A percentile compares a stretch with the other conserved stretches of the same genome.
These are phyloP conservation scores for Cryptosporidium ryanae DNA, from an alignment of 169 alveolate genomes.

Conservation along the genomic window DNA sequence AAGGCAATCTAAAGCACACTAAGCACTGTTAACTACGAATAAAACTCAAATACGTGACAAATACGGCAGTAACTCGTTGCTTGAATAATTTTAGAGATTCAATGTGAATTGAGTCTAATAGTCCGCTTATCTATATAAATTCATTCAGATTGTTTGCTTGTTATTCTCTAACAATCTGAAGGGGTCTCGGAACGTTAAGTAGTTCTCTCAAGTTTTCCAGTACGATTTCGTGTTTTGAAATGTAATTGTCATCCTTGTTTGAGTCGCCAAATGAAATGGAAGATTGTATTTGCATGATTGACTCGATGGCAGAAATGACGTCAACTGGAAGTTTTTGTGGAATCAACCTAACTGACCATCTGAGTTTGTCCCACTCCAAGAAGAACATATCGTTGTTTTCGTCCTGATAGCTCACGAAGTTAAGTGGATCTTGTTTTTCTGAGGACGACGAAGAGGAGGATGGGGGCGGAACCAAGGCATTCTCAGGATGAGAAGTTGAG, in stretches of 20 bases:
- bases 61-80: neutral
- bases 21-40: too few species aligned
- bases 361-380: conserved; percentile 56
- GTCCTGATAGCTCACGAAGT: neutral
- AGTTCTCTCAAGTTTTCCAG: conserved; percentile 51
- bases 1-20: too few species aligned
- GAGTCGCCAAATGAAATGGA: neutral
- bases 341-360: conserved; percentile 62
- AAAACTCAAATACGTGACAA: too few species aligned
- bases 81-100: neutral
- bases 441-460: neutral
- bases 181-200: conserved; percentile 26
- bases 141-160: neutral
- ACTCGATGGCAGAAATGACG: conserved; percentile 52
- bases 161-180: conserved; percentile 8
- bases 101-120: neutral
- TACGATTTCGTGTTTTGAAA: neutral
- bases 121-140: neutral
- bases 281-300: conserved; percentile 41
- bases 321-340: conserved; percentile 74
- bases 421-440: too few species aligned
- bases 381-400: conserved; percentile 16
- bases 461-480: neutral
- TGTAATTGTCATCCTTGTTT: conserved; percentile 6
- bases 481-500: neutral